Evolutionary conservation across 495 filamentous ascomycete genomes (phyloP).

Genomic region (Oidiodendron maius): DNA sequence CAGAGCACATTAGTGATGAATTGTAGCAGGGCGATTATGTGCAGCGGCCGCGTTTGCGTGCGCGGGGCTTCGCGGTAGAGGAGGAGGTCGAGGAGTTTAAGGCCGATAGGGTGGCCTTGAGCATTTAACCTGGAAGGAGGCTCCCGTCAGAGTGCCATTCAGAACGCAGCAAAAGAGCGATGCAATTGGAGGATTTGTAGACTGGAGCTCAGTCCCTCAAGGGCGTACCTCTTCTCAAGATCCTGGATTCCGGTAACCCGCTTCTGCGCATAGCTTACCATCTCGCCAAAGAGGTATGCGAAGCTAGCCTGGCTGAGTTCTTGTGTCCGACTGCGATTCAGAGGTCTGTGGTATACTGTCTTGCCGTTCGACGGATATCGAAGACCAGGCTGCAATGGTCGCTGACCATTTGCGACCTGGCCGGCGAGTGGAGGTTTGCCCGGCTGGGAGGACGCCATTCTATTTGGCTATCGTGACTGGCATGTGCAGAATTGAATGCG

Average conservation of each 20-base stretch:
- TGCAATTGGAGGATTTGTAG: no score
- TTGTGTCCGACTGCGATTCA: slow-evolving; percentile 79
- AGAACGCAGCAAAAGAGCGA: neutral
- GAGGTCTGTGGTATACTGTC: slow-evolving; percentile 93
- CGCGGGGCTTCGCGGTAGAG: slow-evolving; percentile 68
- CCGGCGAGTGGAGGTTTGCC: slow-evolving; percentile 30
- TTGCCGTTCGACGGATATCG: slow-evolving; percentile 92
- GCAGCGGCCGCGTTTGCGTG: slow-evolving; percentile 70
- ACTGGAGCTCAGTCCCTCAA: no score
- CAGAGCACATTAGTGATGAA: slow-evolving; percentile 89
- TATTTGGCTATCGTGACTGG: neutral
- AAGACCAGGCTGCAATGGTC: slow-evolving; percentile 51
- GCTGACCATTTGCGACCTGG: slow-evolving; percentile 20
- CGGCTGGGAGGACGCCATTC: slow-evolving; percentile 33
- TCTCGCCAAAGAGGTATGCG: slow-evolving; percentile 92
- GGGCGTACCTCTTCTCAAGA: slow-evolving; percentile 62
- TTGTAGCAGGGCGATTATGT: slow-evolving; percentile 86
- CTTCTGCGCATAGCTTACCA: slow-evolving; percentile 92
- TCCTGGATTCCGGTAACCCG: slow-evolving; percentile 88
- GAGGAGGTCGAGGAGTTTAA: slow-evolving; percentile 91
- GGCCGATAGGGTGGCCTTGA: slow-evolving; percentile 92
- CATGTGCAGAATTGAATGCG: slow-evolving; percentile 7
- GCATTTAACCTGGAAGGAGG: slow-evolving; percentile 67
- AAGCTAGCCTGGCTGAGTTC: slow-evolving; percentile 91
- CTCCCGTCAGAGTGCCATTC: neutral